Evolutionary conservation across 192 early-diverging fungal species (phyloP), one percentile per base, ranked within the genome.

Genomic region (Chytriomyces sp.): DNA sequence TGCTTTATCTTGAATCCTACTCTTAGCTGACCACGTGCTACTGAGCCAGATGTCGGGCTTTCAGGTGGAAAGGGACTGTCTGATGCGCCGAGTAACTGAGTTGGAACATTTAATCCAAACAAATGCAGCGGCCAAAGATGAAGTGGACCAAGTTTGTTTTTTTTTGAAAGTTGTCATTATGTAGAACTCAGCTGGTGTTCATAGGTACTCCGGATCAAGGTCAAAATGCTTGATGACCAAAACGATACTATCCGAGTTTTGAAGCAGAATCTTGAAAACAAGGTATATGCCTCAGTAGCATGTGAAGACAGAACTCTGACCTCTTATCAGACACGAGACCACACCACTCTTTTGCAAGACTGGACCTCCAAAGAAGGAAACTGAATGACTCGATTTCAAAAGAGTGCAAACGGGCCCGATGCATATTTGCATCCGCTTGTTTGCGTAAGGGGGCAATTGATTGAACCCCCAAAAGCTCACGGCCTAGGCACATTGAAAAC

Each of bases 161-260:
- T 56, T 10, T 56, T 56, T 10, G 7, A 26, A 26, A 19, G 59
- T 12, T 19, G 38, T 36, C 14, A n/a, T 14, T 30, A 25, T 0
- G 12, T 25, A 36, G 38, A 37, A 30, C 28, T 14, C 39, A 64
- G 25, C 0, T 22, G 14, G n/a, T n/a, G n/a, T 19, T 58, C 10
- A 25, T 34, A 84, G 75, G 73, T 78, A 25, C 7, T 87, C 6
- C 76, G 77, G 22, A 73, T 87, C 3, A 87, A 87, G 59, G 73
- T 77, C 59, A 84, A 83, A 55, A 87, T 87, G 86, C 72, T 87
- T 8, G 83, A 87, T 34, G 86, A 87, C 66, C 86, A 87, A 67
- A 84, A 81, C 38, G 76, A 79, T 14, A 86, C 86, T 1, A 87
- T 87, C 33, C 39, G 68, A 49, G 79, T 52, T 8, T 54, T 87